Evolutionary conservation across 805 yeast species (phyloP).

Genomic region (Zygoascus biomembranicola): DNA sequence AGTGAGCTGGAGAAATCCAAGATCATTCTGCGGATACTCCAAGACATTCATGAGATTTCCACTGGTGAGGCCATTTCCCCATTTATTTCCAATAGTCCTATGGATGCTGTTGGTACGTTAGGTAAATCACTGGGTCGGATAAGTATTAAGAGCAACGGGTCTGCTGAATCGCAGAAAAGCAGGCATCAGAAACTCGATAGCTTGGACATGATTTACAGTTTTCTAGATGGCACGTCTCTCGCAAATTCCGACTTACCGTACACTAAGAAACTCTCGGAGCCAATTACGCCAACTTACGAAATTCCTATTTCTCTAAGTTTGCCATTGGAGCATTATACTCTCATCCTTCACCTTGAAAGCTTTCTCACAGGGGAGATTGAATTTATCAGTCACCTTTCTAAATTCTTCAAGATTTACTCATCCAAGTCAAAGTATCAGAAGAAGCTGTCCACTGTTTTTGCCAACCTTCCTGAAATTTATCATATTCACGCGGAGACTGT

Average conservation of each 20-base stretch:
- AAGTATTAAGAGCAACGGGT: conserved; percentile 1
- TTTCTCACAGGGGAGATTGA: conserved; percentile 1
- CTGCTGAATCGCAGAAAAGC: background rate
- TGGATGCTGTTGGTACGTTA: background rate
- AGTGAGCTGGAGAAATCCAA: conserved; percentile 20
- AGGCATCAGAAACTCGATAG: conserved; percentile 7
- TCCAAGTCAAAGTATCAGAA: conserved; percentile 7
- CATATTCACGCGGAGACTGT: conserved; percentile 13
- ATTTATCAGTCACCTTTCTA: conserved; percentile 4
- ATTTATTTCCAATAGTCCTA: background rate
- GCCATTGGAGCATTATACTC: background rate
- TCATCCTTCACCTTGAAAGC: background rate
- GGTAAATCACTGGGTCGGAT: background rate
- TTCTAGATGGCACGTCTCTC: conserved; percentile 4
- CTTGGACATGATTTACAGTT: conserved; percentile 13
- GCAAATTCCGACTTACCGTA: background rate
- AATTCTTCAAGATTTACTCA: conserved; percentile 11
- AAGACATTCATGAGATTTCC: conserved; percentile 20
- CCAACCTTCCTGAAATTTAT: conserved; percentile 17
- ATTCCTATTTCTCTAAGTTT: background rate
- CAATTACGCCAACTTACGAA: background rate
- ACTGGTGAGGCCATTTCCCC: background rate
- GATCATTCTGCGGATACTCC: conserved; percentile 37
- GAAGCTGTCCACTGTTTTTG: conserved; percentile 11
- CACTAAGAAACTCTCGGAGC: background rate